These are phyloP conservation scores for Mucor irregularis DNA, from an alignment of 371 early-diverging fungal species.

Conservation along the genomic window DNA sequence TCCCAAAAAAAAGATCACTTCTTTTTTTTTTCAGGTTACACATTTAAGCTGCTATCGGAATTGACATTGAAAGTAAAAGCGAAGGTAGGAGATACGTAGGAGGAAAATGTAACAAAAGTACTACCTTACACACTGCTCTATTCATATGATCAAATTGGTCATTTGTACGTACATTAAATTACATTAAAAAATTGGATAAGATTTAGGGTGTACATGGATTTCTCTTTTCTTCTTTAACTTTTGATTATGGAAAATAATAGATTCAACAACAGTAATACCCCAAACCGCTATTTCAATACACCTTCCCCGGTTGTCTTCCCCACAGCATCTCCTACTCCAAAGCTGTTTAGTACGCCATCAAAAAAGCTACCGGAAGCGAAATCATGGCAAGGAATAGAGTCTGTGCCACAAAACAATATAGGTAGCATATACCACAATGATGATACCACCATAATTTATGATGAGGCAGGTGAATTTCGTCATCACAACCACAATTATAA, in stretches of 20 bases:
- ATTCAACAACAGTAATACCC: not conserved
- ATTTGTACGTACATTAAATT: slow-evolving; percentile 2
- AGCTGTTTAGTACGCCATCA: slow-evolving; percentile 15
- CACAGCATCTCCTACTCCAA: slow-evolving; percentile 23
- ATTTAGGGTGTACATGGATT: not conserved
- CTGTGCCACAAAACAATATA: not conserved
- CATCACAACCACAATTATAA: not conserved
- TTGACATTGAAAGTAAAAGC: not conserved
- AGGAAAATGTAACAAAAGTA: not conserved
- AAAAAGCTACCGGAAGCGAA: slow-evolving; percentile 16
- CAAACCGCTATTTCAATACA: slow-evolving; percentile 8
- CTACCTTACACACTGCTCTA: not conserved
- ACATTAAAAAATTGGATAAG: not conserved
- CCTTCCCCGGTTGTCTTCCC: slow-evolving; percentile 25
- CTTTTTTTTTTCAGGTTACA: too few relatives aligned
- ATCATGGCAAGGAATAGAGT: slow-evolving; percentile 18
- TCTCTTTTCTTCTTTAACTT: not conserved
- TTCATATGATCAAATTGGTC: slow-evolving; percentile 1
- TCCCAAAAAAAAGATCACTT: too few relatives aligned
- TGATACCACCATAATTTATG: not conserved
- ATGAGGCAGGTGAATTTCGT: not conserved
- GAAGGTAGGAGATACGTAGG: not conserved
- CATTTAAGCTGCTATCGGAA: not conserved
- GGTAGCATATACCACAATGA: not conserved
- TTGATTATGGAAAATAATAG: not conserved